Evolutionary conservation across 495 filamentous ascomycete genomes (phyloP), one percentile per base, ranked within the genome.

Genomic region (Cryomyces minteri): DNA sequence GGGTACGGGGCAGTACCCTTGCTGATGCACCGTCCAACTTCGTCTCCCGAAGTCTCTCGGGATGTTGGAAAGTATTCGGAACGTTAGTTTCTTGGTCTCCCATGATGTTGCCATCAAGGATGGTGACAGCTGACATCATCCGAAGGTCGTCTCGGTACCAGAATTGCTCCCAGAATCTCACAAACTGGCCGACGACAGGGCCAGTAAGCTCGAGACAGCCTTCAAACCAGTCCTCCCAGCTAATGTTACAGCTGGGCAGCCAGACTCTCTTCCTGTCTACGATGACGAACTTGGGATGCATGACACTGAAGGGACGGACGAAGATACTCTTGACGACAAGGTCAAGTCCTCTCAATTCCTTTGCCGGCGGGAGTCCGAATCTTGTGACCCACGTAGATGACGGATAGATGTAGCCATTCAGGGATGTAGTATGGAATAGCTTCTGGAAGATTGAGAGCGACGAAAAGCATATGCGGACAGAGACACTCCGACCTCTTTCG

Each of bases 281-380:
- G 41, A 87, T 68, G 40, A 82, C 65, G 49, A 79, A 84, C 54
- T 87, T 87, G 3, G 79, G 74, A 52, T 86, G 82, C 69, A 85
- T 77, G 1, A 85, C 74, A 45, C 77, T 80, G 53, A 87, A 77
- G 4, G 82, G 82, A 4, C 72, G 61, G 44, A 83, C 68, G 58
- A 85, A 87, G 32, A 82, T 60, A 55, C 72, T 80, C 61, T 81
- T 83, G 39, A 83, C 70, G 4, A 65, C 55, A 31, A 87, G 48
- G 37, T 82, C 70, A 9, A 87, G 67, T 9, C 70, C 74, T 5
- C 47, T 54, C 14, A 86, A 58, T 8, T 72, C 57, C 1, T 60
- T 56, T 32, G 62, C 58, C 0, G 58, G 40, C 0, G 81, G 82
- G 6, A 86, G 60, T 6, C 79, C 78, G 1, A 86, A 61, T 41